Evolutionary conservation across 345 rosid species (phyloP).

Genomic region (Raphanus sativus): DNA sequence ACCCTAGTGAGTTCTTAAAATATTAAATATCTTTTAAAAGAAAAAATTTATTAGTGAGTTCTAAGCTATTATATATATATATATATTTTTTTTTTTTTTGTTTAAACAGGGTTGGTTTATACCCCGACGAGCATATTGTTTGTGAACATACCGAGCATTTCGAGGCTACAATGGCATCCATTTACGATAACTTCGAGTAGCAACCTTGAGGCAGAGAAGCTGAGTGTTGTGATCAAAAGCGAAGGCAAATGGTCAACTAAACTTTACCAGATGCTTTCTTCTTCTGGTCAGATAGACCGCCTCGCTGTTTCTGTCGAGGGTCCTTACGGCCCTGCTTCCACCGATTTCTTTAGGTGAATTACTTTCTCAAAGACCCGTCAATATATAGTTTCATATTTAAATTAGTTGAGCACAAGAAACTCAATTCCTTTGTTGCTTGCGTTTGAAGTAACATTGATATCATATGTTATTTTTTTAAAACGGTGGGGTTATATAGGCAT

Average conservation of each 20-base stretch:
- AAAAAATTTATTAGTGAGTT: no score
- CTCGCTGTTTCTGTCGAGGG: conserved; percentile 70
- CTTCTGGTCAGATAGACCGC: conserved; percentile 47
- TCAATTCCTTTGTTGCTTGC: not conserved
- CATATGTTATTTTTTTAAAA: not conserved
- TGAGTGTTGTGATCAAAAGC: conserved; percentile 65
- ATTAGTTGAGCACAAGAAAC: not conserved
- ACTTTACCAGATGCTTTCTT: conserved; percentile 63
- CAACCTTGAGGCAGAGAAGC: conserved; percentile 59
- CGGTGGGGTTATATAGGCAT: conserved; percentile 45
- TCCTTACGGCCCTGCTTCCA: conserved; percentile 83
- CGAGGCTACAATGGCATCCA: conserved; percentile 93
- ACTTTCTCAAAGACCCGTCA: not conserved
- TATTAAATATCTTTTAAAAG: not conserved
- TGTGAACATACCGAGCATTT: conserved; percentile 70
- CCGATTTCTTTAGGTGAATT: conserved; percentile 64
- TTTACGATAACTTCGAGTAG: conserved; percentile 72
- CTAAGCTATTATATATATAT: no score
- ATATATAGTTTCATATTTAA: not conserved
- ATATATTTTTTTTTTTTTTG: no score
- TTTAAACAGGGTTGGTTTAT: conserved; percentile 63
- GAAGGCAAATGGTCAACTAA: conserved; percentile 86
- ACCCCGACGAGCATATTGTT: conserved; percentile 69
- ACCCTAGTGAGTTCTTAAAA: not conserved
- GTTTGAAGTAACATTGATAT: not conserved